A percentile compares a stretch with the other conserved stretches of the same genome.
Evolutionary conservation across 2,329 filamentous ascomycete genomes (phyloP).

Genomic region (Aspergillus sp.): DNA sequence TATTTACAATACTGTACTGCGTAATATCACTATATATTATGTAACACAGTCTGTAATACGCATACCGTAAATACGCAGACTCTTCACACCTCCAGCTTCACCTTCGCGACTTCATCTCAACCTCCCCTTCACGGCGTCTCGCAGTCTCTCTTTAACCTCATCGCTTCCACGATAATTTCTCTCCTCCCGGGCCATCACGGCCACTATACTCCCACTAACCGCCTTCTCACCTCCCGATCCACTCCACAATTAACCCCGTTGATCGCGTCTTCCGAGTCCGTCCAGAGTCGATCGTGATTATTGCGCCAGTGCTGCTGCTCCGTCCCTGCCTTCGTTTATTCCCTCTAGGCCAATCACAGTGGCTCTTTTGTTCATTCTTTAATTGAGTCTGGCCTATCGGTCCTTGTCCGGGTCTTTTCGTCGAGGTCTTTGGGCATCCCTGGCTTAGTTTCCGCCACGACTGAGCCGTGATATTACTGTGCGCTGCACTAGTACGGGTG

Average conservation of each 20-base stretch:
- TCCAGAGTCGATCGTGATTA: conserved; percentile 1
- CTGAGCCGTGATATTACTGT: conserved; percentile 2
- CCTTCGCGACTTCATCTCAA: neutral
- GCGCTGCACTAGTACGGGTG: neutral
- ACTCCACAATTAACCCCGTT: conserved; percentile 1
- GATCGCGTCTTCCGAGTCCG: conserved; percentile 6
- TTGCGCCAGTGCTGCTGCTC: neutral
- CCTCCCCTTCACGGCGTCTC: too few species aligned
- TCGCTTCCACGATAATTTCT: neutral
- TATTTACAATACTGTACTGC: neutral
- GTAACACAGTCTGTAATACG: neutral
- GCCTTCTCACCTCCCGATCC: conserved; percentile 1
- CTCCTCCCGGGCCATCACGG: neutral
- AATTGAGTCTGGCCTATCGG: too few species aligned
- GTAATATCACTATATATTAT: neutral
- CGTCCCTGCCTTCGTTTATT: conserved; percentile 1
- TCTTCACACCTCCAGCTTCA: neutral
- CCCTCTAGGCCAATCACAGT: conserved; percentile 4
- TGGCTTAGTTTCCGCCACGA: conserved; percentile 6
- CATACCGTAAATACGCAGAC: neutral
- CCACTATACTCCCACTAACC: neutral
- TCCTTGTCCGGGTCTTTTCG: too few species aligned
- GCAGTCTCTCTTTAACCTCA: too few species aligned
- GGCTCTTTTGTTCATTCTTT: neutral
- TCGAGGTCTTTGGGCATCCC: conserved; percentile 3